Evolutionary conservation across 2,329 filamentous ascomycete genomes (phyloP).

Genomic region (Monascus ruber): DNA sequence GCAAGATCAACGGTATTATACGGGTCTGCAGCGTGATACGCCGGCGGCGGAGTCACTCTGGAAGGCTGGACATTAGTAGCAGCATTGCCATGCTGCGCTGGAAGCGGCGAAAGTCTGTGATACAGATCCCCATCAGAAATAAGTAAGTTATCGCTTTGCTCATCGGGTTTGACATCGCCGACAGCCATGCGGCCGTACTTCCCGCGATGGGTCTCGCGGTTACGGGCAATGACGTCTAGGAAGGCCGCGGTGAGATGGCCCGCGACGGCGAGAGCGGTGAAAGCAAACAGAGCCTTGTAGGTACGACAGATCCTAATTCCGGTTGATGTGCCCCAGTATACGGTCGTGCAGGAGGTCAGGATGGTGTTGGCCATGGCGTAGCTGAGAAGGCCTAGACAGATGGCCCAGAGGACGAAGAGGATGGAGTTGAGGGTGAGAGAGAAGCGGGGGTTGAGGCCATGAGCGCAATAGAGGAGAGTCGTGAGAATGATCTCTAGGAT

Average conservation of each 20-base stretch:
- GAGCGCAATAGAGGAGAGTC: constrained; percentile 40
- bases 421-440: constrained; percentile 40
- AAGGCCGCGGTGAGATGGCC: constrained; percentile 36
- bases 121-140: background rate
- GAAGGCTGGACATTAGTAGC: background rate
- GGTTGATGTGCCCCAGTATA: constrained; percentile 42
- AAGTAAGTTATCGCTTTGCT: constrained; percentile 8
- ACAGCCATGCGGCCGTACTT: constrained; percentile 39
- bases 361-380: constrained; percentile 46
- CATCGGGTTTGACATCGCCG: constrained; percentile 25
- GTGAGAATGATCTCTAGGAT: constrained; percentile 39
- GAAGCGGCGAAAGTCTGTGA: background rate
- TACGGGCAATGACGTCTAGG: constrained; percentile 41
- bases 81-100: background rate
- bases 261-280: constrained; percentile 38
- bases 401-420: constrained; percentile 41
- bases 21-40: background rate
- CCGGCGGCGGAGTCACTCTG: background rate
- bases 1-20: constrained; percentile 7
- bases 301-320: constrained; percentile 46
- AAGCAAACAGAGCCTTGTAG: constrained; percentile 51
- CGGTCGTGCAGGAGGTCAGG: constrained; percentile 37
- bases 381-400: constrained; percentile 40
- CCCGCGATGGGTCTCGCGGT: constrained; percentile 34
- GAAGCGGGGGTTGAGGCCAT: constrained; percentile 41